These are phyloP conservation scores for Nannizziopsis barbatae DNA, from an alignment of 2,329 filamentous ascomycete species.

Conservation along the genomic window DNA sequence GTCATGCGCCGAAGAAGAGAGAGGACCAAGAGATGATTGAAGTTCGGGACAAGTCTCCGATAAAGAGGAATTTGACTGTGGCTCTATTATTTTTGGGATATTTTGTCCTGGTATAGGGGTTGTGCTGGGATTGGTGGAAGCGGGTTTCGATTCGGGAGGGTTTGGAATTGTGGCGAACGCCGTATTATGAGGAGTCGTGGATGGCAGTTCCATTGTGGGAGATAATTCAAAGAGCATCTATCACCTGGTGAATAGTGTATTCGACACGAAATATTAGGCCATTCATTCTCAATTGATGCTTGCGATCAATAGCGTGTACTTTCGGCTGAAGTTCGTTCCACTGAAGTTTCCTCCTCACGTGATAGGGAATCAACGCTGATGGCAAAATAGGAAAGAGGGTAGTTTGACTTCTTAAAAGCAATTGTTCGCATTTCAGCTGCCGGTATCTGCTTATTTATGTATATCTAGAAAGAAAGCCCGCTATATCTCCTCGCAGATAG, in stretches of 20 bases:
- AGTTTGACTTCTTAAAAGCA: too few relatives aligned
- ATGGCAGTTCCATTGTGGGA: not conserved
- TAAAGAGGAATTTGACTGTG: not conserved
- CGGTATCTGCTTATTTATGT: too few relatives aligned
- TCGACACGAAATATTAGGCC: not conserved
- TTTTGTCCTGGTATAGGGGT: not conserved
- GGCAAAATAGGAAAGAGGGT: not conserved
- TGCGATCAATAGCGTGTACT: not conserved
- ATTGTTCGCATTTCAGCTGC: too few relatives aligned
- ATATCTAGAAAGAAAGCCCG: too few relatives aligned
- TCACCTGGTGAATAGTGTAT: not conserved
- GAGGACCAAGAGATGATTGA: not conserved
- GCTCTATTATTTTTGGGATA: not conserved
- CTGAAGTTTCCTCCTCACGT: not conserved
- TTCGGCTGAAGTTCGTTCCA: not conserved
- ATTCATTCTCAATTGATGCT: slow-evolving; percentile 1
- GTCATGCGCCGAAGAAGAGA: slow-evolving; percentile 1
- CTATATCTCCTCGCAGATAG: not conserved
- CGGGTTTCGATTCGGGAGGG: not conserved
- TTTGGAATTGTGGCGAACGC: not conserved
- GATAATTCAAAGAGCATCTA: not conserved
- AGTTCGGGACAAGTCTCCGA: too few relatives aligned
- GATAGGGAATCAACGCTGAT: not conserved
- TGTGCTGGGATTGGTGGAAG: not conserved
- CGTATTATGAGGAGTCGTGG: not conserved